Evolutionary conservation across 2,329 filamentous ascomycete species (phyloP), one percentile per base, ranked within the genome.

Genomic region (Metarhizium guizhouense): DNA sequence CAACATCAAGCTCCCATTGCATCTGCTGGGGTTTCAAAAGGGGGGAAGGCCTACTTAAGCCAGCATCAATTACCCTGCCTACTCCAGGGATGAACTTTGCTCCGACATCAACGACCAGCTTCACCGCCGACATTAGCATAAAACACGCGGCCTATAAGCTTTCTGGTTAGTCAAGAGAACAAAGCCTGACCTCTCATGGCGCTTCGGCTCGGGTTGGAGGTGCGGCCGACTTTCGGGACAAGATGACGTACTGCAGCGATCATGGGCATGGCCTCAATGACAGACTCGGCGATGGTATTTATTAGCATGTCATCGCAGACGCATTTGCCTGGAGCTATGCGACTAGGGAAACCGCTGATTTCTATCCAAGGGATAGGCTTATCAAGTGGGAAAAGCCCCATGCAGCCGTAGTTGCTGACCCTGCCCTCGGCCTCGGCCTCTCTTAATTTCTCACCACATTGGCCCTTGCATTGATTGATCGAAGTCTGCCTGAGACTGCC

Each of bases 121-220:
- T 51, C 13, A 55, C 7, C 2, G 47, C 7, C 6, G 53, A 55
- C 53, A 55, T 55, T 38, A 55, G 47, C 18, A 55, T 55, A 29
- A 45, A 55, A 47, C 53, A 55, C 18, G 36, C 53, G 45, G 51
- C 42, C 53, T 51, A 40, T 5, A 40, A 16, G 13, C 38, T 16
- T 5, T 14, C 6, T 36, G 34, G 38, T 40, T 40, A 40, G 38
- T 3, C 38, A 16, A 40, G 6, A 40, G 11, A 40, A 13, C 5
- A 13, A 5, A 11, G 2, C 8, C 3, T 5, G 13, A 5, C 13
- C 18, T 6, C n/a, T 20, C n/a, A 7, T 18, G 7, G 6, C 16
- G n/a, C 16, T 10, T 20, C n/a, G 16, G n/a, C n/a, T 20, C n/a
- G 14, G 6, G n/a, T 8, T 42, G 11, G 6, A 42, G 16, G 10